A percentile compares a stretch with the other conserved stretches of the same genome.
Evolutionary conservation across 208 protist species (phyloP).

Genomic region (Angomonas deanei): DNA sequence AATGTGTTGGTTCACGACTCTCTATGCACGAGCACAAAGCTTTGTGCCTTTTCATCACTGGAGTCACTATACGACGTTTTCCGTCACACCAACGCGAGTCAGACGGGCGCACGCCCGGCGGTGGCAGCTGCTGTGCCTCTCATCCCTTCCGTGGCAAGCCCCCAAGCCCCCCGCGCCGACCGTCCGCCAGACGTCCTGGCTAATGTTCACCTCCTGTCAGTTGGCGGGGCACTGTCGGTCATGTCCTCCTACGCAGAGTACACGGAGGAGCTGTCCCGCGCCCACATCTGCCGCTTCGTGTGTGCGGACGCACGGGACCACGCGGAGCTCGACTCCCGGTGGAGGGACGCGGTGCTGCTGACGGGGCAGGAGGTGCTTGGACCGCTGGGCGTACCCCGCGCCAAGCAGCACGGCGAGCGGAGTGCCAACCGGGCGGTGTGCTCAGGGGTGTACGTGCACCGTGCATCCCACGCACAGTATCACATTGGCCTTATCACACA

Average conservation of each 20-base stretch:
- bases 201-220: neutral
- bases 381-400: neutral
- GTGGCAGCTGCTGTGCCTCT: neutral
- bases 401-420: neutral
- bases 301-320: no score
- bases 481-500: constrained; percentile 44
- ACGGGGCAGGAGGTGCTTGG: neutral
- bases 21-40: no score
- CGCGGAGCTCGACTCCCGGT: neutral
- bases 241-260: neutral
- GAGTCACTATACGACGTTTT: no score
- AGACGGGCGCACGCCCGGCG: neutral
- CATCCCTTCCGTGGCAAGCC: neutral
- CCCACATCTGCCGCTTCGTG: neutral
- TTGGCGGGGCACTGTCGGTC: neutral
- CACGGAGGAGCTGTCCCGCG: neutral
- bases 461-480: constrained; percentile 7
- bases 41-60: no score
- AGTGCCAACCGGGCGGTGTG: neutral
- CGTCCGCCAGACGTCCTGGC: neutral
- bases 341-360: neutral
- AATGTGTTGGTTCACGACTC: no score
- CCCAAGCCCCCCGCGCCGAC: neutral
- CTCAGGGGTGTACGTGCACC: constrained; percentile 35
- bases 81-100: no score